Evolutionary conservation across 2,329 filamentous ascomycete genomes (phyloP).

Genomic region (Paramyrothecium roridum): DNA sequence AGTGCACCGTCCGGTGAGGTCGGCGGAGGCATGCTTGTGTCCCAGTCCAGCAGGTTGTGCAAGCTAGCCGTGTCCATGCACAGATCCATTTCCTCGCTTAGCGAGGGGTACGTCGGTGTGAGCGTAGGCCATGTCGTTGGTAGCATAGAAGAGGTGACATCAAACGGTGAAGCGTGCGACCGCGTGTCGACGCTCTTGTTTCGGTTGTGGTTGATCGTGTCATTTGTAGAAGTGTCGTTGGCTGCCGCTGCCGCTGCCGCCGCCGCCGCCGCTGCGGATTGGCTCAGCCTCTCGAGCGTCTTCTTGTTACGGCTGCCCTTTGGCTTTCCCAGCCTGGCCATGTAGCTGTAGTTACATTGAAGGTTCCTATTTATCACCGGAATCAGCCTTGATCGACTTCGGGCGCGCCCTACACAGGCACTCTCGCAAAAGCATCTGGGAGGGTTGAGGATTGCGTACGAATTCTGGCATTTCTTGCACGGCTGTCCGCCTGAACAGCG

Average conservation of each 20-base stretch:
- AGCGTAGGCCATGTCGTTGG: not conserved
- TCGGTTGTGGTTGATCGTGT: not conserved
- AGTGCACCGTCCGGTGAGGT: not conserved
- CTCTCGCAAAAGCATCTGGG: not conserved
- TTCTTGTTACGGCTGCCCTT: constrained; percentile 2
- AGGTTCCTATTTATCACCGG: not conserved
- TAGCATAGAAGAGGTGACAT: not conserved
- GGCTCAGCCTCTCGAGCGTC: not conserved
- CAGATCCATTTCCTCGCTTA: not conserved
- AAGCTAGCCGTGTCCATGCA: not conserved
- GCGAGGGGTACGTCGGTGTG: too few relatives aligned
- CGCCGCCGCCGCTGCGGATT: not conserved
- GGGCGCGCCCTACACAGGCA: too few relatives aligned
- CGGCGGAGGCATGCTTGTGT: not conserved
- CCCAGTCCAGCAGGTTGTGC: not conserved
- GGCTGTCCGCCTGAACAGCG: constrained; percentile 3
- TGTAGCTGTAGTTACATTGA: constrained; percentile 1
- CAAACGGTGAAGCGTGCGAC: not conserved
- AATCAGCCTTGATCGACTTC: too few relatives aligned
- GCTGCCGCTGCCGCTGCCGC: not conserved
- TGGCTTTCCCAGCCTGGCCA: not conserved
- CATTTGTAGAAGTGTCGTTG: not conserved
- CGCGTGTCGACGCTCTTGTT: not conserved
- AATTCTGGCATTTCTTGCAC: constrained; percentile 2
- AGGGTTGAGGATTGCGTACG: not conserved